phyloP scores from a whole-genome alignment of 148 eudicot genomes.

The Bassia scoparia region DNA sequence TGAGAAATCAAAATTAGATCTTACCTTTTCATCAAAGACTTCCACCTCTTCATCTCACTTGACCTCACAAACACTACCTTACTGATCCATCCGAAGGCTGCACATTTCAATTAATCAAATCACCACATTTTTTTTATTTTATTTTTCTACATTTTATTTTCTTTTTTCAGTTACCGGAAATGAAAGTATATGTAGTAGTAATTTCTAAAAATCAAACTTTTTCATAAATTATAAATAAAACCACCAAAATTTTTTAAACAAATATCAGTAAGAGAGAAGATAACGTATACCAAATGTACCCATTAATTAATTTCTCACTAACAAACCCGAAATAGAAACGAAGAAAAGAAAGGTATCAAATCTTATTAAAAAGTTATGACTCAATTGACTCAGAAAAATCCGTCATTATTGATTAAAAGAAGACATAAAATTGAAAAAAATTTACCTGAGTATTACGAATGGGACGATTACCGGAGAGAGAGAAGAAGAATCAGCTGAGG shows the following conservation, averaged over 20 bases:
- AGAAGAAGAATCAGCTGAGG: conserved; percentile 37
- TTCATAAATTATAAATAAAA: too few relatives aligned
- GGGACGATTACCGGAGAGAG: conserved; percentile 26
- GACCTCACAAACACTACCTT: conserved; percentile 42
- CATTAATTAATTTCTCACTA: not conserved
- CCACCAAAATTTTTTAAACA: too few relatives aligned
- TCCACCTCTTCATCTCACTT: conserved; percentile 39
- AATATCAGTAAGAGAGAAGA: too few relatives aligned
- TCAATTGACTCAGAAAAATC: too few relatives aligned
- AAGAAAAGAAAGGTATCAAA: too few relatives aligned
- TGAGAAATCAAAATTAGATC: conserved; percentile 6
- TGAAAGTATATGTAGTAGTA: not conserved
- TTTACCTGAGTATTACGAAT: too few relatives aligned
- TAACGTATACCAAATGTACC: too few relatives aligned
- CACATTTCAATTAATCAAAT: conserved; percentile 4
- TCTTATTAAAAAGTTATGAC: too few relatives aligned
- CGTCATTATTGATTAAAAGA: too few relatives aligned
- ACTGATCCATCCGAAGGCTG: conserved; percentile 41
- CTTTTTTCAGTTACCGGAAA: not conserved
- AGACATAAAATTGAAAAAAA: too few relatives aligned
- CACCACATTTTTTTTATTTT: too few relatives aligned
- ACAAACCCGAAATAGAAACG: too few relatives aligned
- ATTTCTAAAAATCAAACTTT: not conserved
- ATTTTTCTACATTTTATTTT: not conserved
- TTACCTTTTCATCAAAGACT: conserved; percentile 28